A percentile compares a stretch with the other conserved stretches of the same genome.
Evolutionary conservation across 176 grass and related monocot species (phyloP).

Genomic region (Secale cereale): DNA sequence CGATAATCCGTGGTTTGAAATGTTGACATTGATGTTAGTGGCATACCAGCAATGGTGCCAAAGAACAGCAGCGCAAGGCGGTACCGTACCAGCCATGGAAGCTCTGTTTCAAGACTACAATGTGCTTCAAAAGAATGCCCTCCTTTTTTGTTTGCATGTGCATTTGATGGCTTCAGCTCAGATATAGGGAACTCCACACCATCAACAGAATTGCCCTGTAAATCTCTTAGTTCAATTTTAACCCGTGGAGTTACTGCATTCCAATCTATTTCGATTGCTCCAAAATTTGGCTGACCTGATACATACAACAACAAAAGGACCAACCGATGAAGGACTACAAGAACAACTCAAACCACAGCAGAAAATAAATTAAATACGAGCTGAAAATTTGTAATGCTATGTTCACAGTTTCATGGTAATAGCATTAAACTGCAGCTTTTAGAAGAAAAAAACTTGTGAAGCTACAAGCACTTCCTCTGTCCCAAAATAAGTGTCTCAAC

Average conservation of each 20-base stretch:
- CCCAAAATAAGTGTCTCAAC: too few species aligned
- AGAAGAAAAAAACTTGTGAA: neutral
- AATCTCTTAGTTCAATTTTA: constrained; percentile 73
- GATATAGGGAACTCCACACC: constrained; percentile 59
- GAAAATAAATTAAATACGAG: constrained; percentile 16
- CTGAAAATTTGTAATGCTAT: constrained; percentile 1
- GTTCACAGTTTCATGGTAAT: neutral
- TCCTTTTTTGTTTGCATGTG: neutral
- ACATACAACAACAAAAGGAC: constrained; percentile 11
- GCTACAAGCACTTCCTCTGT: too few species aligned
- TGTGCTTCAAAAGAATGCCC: constrained; percentile 31
- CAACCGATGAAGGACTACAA: neutral
- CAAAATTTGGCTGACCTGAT: constrained; percentile 88
- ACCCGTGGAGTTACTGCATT: constrained; percentile 38
- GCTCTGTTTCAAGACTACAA: constrained; percentile 60
- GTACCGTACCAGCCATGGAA: constrained; percentile 56
- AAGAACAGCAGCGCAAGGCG: constrained; percentile 55
- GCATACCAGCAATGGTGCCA: constrained; percentile 53
- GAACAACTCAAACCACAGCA: neutral
- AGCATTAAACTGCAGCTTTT: neutral
- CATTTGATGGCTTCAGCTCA: constrained; percentile 46
- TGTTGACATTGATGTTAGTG: neutral
- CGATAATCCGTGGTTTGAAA: neutral
- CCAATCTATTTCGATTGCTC: constrained; percentile 87
- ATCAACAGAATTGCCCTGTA: constrained; percentile 47